Base-by-base conservation (phyloP, 768 basidiomycete species). In the Suillus americanus region DNA sequence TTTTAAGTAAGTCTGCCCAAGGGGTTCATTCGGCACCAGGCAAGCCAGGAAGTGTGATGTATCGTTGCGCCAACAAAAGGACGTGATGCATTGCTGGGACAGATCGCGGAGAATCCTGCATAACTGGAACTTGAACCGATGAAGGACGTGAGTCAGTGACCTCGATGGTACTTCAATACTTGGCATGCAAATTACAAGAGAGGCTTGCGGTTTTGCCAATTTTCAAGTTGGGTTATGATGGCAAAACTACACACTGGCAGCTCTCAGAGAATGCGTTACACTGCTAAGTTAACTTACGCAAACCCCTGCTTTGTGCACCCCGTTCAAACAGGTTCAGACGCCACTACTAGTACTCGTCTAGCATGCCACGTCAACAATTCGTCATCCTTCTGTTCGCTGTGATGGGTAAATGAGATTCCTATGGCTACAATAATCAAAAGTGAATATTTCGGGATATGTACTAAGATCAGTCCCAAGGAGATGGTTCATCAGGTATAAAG, bases 401-500 rank as follows among this genome's bases (percentile, higher is more conserved):
- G 53, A 54, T n/a, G 25, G 38, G 56, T 28, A 40, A 54, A 35
- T 33, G 20, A 35, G 10, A 54, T 35, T 59, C 25, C 40, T 41
- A 59, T 59, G 40, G 40, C 25, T 59, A 41, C 40, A 59, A 30
- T 41, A 40, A 59, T 28, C 14, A 40, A 41, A 18, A 38, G 23
- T 25, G 33, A 20, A 38, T 40, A 57, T 41, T 25, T 57, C 38
- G 9, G 16, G 23, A 57, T 38, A 28, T 38, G 25, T 38, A n/a
- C 53, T 54, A 54, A 54, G 67, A 60, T 75, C 70, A 50, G 67
- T 70, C 71, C 76, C 75, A 77, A 28, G 75, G 75, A 9, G 76
- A 76, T 38, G 76, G 73, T 18, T 75, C 74, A 10, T 68, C 68
- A n/a, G 66, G 66, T 60, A 73, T 59, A n/a, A 70, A 59, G 12